These are phyloP conservation scores for Macaranga tanarius DNA, from an alignment of 441 rosid genomes.

Conservation along the genomic window DNA sequence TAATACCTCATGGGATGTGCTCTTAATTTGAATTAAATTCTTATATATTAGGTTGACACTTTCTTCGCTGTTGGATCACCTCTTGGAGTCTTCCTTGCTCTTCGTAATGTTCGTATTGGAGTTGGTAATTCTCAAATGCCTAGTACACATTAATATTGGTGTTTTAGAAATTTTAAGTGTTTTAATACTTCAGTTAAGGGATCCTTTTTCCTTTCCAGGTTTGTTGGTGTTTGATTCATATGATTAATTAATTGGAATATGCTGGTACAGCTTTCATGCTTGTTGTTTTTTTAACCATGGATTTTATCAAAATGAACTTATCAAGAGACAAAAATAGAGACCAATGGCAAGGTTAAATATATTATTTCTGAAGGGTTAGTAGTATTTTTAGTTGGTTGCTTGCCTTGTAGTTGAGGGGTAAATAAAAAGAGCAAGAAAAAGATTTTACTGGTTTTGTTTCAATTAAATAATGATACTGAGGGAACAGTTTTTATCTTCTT, in stretches of 20 bases:
- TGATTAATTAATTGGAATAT: not conserved
- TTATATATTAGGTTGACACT: conserved; percentile 73
- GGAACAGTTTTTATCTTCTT: not conserved
- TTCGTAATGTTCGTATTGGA: conserved; percentile 87
- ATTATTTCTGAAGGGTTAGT: not conserved
- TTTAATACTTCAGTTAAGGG: not conserved
- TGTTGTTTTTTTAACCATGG: not conserved
- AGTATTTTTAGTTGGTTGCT: not conserved
- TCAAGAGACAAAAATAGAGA: not conserved
- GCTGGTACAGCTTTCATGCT: not conserved
- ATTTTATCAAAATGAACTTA: not conserved
- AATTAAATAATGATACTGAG: not conserved
- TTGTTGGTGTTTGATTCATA: not conserved
- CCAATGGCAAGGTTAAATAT: not conserved
- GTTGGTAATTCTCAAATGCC: conserved; percentile 47
- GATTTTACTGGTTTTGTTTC: not conserved
- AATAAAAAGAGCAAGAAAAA: not conserved
- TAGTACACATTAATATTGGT: not conserved
- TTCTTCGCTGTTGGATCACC: conserved; percentile 99
- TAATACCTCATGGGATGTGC: not conserved
- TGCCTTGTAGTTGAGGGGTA: not conserved
- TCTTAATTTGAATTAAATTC: conserved; percentile 19
- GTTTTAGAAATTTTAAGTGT: not conserved
- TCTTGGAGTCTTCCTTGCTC: conserved; percentile 92
- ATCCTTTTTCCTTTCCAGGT: not conserved